Evolutionary conservation across 1,284 basidiomycete species (phyloP).

Genomic region (Apiotrichum veenhuisii): DNA sequence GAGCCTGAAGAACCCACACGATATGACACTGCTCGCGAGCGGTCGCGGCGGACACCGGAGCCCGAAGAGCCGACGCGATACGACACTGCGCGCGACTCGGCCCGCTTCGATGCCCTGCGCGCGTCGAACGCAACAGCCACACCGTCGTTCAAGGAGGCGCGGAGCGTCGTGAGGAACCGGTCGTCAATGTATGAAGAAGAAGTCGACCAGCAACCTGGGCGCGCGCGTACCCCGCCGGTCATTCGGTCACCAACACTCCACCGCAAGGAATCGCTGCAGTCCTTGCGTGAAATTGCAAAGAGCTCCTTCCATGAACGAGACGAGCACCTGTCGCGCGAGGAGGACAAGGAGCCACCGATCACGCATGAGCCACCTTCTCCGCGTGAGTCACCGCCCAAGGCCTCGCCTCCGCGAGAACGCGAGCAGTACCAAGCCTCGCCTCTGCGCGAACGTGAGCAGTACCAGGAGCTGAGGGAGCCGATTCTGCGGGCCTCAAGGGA

Average conservation of each 20-base stretch:
- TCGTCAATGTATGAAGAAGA: neutral
- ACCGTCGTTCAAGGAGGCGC: neutral
- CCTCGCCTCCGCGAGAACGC: neutral
- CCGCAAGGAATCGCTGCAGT: neutral
- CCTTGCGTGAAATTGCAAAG: neutral
- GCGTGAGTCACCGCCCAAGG: neutral
- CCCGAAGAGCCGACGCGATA: neutral
- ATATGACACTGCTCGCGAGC: no score
- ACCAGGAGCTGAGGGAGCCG: neutral
- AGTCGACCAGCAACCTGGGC: neutral
- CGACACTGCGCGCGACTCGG: conserved; percentile 1
- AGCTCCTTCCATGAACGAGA: neutral
- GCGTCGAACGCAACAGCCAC: neutral
- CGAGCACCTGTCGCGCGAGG: neutral
- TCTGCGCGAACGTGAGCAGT: no score
- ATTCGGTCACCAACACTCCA: neutral
- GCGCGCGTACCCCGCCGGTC: neutral
- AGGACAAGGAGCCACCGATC: neutral
- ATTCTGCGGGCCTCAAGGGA: no score
- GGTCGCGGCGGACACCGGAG: no score
- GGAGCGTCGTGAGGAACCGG: neutral
- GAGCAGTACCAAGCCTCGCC: no score
- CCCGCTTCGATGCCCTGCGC: neutral
- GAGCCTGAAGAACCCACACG: neutral
- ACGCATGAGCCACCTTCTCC: neutral